Base-by-base conservation (phyloP, 352 stramenopile species). In the Aphanomyces euteiches region DNA sequence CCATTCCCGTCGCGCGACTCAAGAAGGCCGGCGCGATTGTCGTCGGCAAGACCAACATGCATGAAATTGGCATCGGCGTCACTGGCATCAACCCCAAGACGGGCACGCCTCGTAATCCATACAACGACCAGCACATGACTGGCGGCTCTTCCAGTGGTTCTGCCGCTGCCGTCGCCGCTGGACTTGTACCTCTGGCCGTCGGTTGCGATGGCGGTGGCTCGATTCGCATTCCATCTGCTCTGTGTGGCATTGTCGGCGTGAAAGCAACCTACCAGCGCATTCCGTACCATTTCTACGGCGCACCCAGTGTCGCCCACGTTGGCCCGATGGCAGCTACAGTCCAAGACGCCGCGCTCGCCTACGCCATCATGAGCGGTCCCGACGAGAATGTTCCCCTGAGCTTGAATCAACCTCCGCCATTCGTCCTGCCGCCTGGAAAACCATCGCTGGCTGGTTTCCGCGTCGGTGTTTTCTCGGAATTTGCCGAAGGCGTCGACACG, bases 81-180 rank as follows among this genome's bases (percentile, higher is more conserved):
- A 90, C 82, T 48, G 87, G 84, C n/a, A 90, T 89, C 76, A 94
- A 92, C 72, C 85, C 87, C 76, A 75, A 84, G 40, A 78, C 86
- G 53, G 87, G 87, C 43, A 89, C 80, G 1, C 76, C 84, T 12
- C 83, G 78, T 48, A 98, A 97, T 66, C 89, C 93, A 39, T 92
- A 97, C 73, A 89, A 95, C 72, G 75, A 77, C 0, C 76, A 83
- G 43, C 81, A 89, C 67, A 96, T 96, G 76, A 85, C 88, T 41
- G 93, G 92, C 68, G 93, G 93, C n/a, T 97, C 88, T 2, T 96
- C 88, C 3, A 95, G 87, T 72, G 93, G 92, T 15, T 95, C 85
- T 12, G 90, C 92, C 21, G 91, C 84, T 8, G 90, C 89, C 1
- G 90, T 98, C 13, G 72, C 91, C 2, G 83, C 88, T 8, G 93